Conservation (phyloP, 78 protist species). For the Polysphondylium violaceum region DNA sequence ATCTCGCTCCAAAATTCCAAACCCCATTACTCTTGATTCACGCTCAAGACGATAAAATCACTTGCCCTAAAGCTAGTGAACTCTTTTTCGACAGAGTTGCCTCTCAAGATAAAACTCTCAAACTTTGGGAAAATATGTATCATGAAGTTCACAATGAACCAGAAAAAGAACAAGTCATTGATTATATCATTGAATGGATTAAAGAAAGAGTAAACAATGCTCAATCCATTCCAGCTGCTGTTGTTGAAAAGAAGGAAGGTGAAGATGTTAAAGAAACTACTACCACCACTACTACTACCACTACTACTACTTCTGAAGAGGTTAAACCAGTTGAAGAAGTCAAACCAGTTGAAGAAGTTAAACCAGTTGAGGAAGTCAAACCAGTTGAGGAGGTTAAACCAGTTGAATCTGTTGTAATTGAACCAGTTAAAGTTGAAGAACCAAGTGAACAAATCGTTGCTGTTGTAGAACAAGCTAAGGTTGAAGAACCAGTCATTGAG, state of each 20-base stretch:
- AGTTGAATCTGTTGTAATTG: conserved; percentile 9
- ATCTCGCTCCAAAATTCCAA: conserved; percentile 40
- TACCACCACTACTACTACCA: neutral
- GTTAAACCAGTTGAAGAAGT: neutral
- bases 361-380: neutral
- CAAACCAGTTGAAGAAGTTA: neutral
- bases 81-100: conserved; percentile 54
- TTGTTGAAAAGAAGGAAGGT: neutral
- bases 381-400: conserved; percentile 25
- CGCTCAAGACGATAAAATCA: conserved; percentile 65
- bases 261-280: neutral
- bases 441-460: neutral
- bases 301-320: neutral
- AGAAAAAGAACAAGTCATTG: conserved; percentile 35
- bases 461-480: conserved; percentile 22
- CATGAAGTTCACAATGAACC: conserved; percentile 72
- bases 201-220: neutral
- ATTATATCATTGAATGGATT: conserved; percentile 37
- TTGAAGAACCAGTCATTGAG: neutral
- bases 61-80: conserved; percentile 74
- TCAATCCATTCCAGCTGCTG: neutral
- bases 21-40: conserved; percentile 67
- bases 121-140: conserved; percentile 60
- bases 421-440: conserved; percentile 13
- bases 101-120: conserved; percentile 52